These are phyloP conservation scores for Mycena galericulata DNA, from an alignment of 768 basidiomycete genomes.

Conservation along the genomic window DNA sequence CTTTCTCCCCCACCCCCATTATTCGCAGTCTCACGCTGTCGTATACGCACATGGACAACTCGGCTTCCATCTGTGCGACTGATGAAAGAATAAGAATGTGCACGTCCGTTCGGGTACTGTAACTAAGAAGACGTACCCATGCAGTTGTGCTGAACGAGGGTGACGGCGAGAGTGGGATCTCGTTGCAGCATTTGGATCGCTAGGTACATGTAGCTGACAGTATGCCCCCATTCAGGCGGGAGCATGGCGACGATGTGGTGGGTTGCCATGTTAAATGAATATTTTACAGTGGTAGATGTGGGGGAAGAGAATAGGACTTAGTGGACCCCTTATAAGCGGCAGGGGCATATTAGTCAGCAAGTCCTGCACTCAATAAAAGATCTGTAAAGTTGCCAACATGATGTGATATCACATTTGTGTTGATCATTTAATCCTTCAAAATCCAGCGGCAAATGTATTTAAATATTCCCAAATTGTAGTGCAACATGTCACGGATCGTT, in stretches of 20 bases:
- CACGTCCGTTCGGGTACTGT: too few species aligned
- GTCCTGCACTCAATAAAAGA: too few species aligned
- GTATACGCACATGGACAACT: constrained; percentile 1
- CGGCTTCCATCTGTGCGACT: constrained; percentile 15
- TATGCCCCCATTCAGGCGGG: constrained; percentile 18
- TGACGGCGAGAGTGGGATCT: constrained; percentile 14
- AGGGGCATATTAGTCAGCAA: too few species aligned
- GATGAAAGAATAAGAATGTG: background rate
- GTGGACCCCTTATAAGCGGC: too few species aligned
- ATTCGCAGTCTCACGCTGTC: constrained; percentile 13
- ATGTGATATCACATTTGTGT: too few species aligned
- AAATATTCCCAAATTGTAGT: too few species aligned
- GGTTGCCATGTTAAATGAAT: background rate
- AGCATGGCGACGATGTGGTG: constrained; percentile 21
- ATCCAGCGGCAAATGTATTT: too few species aligned
- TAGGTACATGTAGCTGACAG: constrained; percentile 9
- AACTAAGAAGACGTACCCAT: background rate
- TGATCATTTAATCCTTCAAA: too few species aligned
- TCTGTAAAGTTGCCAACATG: too few species aligned
- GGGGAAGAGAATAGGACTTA: too few species aligned
- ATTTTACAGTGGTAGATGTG: too few species aligned
- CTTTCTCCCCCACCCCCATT: constrained; percentile 15
- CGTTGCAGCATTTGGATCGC: background rate
- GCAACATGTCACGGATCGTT: too few species aligned
- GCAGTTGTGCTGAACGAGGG: constrained; percentile 18